phyloP scores from a whole-genome alignment of 2,329 filamentous ascomycete genomes.

The Aureobasidium vineae region DNA sequence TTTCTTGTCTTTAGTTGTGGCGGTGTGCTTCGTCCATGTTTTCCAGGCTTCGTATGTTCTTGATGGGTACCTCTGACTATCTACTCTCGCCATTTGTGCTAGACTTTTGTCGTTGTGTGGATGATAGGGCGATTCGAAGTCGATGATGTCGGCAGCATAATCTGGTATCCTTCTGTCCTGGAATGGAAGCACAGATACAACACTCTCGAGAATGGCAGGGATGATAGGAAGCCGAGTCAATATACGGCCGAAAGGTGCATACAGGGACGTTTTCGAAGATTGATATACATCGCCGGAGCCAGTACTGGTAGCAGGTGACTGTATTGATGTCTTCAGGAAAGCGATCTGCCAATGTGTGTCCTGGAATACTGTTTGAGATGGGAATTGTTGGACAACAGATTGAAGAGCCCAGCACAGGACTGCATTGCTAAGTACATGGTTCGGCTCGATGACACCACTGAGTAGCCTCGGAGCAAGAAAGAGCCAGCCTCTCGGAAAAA shows the following conservation, averaged over 20 bases:
- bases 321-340: constrained; percentile 28
- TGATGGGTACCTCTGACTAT: constrained; percentile 36
- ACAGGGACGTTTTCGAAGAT: constrained; percentile 30
- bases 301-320: constrained; percentile 22
- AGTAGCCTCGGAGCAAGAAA: constrained; percentile 35
- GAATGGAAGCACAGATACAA: not conserved
- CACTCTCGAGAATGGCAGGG: not conserved
- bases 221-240: constrained; percentile 16
- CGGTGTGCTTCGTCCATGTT: not conserved
- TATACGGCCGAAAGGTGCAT: constrained; percentile 36
- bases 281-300: constrained; percentile 40
- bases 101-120: constrained; percentile 29
- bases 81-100: constrained; percentile 19
- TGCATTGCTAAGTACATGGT: constrained; percentile 37
- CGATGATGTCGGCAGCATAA: constrained; percentile 27
- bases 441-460: constrained; percentile 36
- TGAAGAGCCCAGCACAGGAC: constrained; percentile 37
- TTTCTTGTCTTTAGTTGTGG: not conserved
- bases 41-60: constrained; percentile 34
- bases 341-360: constrained; percentile 31
- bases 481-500: constrained; percentile 36
- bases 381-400: constrained; percentile 29
- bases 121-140: constrained; percentile 31
- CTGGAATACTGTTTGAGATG: constrained; percentile 32
- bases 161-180: not conserved